Base-by-base conservation (phyloP, 495 filamentous ascomycete genomes). In the Diplogelasinospora grovesii region DNA sequence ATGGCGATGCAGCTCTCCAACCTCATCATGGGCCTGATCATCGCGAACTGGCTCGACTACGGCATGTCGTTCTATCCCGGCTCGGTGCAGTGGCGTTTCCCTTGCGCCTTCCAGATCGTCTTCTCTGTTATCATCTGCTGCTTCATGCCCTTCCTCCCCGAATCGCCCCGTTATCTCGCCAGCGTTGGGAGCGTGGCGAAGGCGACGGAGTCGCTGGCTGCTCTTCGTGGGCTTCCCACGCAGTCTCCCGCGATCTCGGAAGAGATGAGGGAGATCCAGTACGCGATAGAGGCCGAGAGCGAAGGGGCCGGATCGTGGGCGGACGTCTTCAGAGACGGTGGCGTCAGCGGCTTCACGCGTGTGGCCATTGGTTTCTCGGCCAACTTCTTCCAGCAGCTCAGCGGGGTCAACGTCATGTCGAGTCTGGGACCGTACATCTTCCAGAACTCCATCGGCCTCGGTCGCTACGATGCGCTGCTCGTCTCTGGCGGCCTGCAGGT, bases 341-440 rank as follows among this genome's bases (percentile, higher is more conserved):
- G n/a, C n/a, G n/a, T n/a, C n/a, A n/a, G n/a, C n/a, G 81, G 86
- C 54, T 75, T 89, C 49, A 84, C 88, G 59, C 79, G 86, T 8
- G 36, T 30, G 1, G 14, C 39, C 14, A 34, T 51, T 2, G 48
- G 39, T 3, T 29, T 33, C 15, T 15, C 18, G 22, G 42, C 18
- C 43, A 43, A 51, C 22, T 35, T 47, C 8, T 39, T 51, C 13
- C 48, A 51, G 27, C 47, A 50, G 3, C 22, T 51, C 10, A 42
- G n/a, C 0, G 85, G 85, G 15, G 85, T 88, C 50, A 87, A 87
- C 46, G 50, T 88, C 13, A 81, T 86, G 46, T 83, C 81, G 0
- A 86, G 52, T 89, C 88, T 41, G 74, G 79, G 1, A 68, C 82
- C 5, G 75, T 77, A 3, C 77, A n/a, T n/a, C n/a, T n/a, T 88